A percentile compares a stretch with the other conserved stretches of the same genome.
Conservation (phyloP, 2,329 filamentous ascomycete species). For the Pseudogymnoascus sp. region DNA sequence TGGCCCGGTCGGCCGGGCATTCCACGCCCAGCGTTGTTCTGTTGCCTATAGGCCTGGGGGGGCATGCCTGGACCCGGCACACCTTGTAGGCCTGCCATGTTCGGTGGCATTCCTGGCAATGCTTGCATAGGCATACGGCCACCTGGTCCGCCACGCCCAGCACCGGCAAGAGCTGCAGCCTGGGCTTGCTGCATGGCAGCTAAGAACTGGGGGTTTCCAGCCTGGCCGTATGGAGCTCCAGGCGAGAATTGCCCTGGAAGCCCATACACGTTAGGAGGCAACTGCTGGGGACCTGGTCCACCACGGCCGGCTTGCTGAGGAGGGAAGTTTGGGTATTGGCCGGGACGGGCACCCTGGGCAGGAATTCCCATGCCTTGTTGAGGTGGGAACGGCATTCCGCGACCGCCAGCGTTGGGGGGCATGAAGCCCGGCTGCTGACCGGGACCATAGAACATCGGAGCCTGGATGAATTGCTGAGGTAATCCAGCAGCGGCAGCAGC, state of each 20-base stretch:
- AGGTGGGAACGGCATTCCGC: slow-evolving; percentile 56
- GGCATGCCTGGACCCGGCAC: slow-evolving; percentile 40
- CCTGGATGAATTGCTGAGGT: slow-evolving; percentile 79
- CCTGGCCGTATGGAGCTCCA: slow-evolving; percentile 67
- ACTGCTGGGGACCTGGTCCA: slow-evolving; percentile 70
- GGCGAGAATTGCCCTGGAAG: slow-evolving; percentile 74
- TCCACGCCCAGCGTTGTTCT: slow-evolving; percentile 28
- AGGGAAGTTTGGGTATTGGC: slow-evolving; percentile 76
- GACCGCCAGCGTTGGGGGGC: slow-evolving; percentile 46
- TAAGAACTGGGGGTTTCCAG: slow-evolving; percentile 70
- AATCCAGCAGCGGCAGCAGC: slow-evolving; percentile 84
- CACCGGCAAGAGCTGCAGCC: slow-evolving; percentile 44
- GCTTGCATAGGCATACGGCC: slow-evolving; percentile 54
- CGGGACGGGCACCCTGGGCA: slow-evolving; percentile 72
- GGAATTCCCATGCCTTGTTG: slow-evolving; percentile 58
- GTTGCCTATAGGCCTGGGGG: slow-evolving; percentile 40
- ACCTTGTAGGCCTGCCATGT: slow-evolving; percentile 49
- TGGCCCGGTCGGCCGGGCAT: slow-evolving; percentile 30
- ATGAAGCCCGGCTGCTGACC: slow-evolving; percentile 68
- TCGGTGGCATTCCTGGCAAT: slow-evolving; percentile 66
- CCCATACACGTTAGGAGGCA: slow-evolving; percentile 79
- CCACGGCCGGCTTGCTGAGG: slow-evolving; percentile 83
- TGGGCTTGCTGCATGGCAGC: slow-evolving; percentile 75
- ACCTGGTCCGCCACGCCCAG: slow-evolving; percentile 29
- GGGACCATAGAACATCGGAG: slow-evolving; percentile 85